Conservation (phyloP, 163 green algal species). For the Prototheca wickerhamii region DNA sequence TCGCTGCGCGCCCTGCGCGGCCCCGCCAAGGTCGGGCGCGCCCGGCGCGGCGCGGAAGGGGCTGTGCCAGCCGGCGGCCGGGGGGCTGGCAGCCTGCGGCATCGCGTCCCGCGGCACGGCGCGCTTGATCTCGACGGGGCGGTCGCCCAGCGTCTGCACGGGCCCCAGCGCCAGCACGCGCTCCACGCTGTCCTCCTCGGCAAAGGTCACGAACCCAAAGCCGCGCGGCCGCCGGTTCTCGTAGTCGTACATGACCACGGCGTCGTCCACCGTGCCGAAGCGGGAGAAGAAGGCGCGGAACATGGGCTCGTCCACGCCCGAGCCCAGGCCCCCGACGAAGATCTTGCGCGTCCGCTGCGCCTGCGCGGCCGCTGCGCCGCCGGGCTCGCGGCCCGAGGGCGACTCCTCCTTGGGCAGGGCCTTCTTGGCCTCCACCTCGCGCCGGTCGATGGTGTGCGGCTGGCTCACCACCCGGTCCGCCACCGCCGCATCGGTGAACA, state of each 20-base stretch:
- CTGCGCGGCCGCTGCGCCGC: constrained; percentile 47
- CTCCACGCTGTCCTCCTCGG: constrained; percentile 72
- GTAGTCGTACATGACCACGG: constrained; percentile 97
- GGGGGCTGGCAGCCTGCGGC: constrained; percentile 39
- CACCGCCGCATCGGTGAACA: constrained; percentile 75
- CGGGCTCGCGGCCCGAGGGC: neutral
- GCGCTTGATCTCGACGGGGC: constrained; percentile 88
- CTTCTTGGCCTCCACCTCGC: constrained; percentile 7
- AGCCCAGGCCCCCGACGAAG: constrained; percentile 88
- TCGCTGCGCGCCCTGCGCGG: neutral
- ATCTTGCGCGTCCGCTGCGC: constrained; percentile 75
- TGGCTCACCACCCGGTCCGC: constrained; percentile 50
- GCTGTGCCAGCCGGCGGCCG: neutral
- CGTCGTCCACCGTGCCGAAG: constrained; percentile 82
- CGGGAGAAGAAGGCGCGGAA: constrained; percentile 80
- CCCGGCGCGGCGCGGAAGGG: neutral
- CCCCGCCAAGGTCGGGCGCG: too few species aligned
- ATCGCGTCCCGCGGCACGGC: constrained; percentile 81
- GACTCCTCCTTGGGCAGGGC: constrained; percentile 12
- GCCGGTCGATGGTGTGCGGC: constrained; percentile 86
- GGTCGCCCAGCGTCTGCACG: constrained; percentile 67
- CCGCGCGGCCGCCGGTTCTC: constrained; percentile 83
- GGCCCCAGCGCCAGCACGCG: constrained; percentile 54
- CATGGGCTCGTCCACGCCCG: constrained; percentile 71
- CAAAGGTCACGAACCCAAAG: constrained; percentile 96